Base-by-base conservation (phyloP, 306 rosid genomes). In the Comarum palustre region DNA sequence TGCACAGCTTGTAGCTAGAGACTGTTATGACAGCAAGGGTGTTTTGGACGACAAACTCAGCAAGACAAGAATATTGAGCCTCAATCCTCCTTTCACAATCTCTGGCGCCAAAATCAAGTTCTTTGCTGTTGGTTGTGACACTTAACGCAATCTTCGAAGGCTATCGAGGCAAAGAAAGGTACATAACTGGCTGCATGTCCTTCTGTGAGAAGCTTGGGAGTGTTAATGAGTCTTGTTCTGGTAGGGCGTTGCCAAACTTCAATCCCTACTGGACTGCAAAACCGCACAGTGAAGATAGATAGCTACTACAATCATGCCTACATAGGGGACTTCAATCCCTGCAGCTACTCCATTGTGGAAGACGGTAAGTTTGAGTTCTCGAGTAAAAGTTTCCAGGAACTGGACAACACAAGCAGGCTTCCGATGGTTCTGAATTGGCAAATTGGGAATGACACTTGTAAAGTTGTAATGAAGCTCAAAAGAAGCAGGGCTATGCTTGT, bases 71-170 rank as follows among this genome's bases (percentile, higher is more conserved):
- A 48, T 11, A 8, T 50, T 64, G 29, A 10, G 24, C 14, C 59
- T 38, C 15, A 12, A 34, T 29, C 74, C 74, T 25, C 54, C 72
- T 55, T 62, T 59, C 16, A 46, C 62, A 41, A 59, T 76, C 10
- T 76, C 80, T 14, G 57, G 66, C 47, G 1, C 80, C 34, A 76
- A 47, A 24, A 76, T 69, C 64, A 70, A 70, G 75, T 68, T 76
- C 42, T 31, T 31, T 47, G 80, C 73, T 19, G 47, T 69, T 42
- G 75, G 80, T 7, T 59, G 80, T 31, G 75, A 76, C 69, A 43
- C 75, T 6, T 60, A 59, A 59, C 5, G 75, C 63, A 8, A 39
- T 55, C 24, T 39, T 76, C 7, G 38, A 17, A 27, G 70, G 62
- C 17, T 5, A 8, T 8, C 19, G 46, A 39, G 57, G 65, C 1